phyloP scores from a whole-genome alignment of 169 alveolate species.

The Plasmodium coatneyi region DNA sequence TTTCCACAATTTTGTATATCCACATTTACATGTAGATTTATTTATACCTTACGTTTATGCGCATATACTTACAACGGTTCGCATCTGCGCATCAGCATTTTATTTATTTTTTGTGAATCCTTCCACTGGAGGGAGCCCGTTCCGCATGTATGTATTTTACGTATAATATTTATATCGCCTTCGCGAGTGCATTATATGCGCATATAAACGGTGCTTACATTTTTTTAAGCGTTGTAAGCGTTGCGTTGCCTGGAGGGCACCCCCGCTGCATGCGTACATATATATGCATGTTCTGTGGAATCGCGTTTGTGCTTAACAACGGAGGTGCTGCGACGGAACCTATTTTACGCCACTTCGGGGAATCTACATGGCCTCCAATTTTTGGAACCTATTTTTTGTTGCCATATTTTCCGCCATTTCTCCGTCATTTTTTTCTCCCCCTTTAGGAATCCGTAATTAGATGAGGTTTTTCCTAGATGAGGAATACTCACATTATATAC shows the following conservation, averaged over 20 bases:
- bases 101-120: background rate
- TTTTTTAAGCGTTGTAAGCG: background rate
- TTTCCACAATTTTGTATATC: background rate
- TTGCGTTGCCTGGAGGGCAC: background rate
- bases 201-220: background rate
- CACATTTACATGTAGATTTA: background rate
- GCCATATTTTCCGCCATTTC: background rate
- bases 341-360: background rate
- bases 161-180: background rate
- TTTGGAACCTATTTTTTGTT: background rate
- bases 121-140: background rate
- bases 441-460: background rate
- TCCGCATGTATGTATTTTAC: background rate
- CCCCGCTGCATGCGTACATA: background rate
- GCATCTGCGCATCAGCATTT: constrained; percentile 1
- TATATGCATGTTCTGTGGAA: background rate
- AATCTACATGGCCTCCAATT: background rate
- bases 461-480: background rate
- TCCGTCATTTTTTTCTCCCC: background rate
- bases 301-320: background rate
- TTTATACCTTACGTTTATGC: background rate
- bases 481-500: background rate
- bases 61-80: background rate
- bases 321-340: background rate
- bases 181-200: background rate